Evolutionary conservation across 495 filamentous ascomycete species (phyloP).

Genomic region (Annulohypoxylon nitens): DNA sequence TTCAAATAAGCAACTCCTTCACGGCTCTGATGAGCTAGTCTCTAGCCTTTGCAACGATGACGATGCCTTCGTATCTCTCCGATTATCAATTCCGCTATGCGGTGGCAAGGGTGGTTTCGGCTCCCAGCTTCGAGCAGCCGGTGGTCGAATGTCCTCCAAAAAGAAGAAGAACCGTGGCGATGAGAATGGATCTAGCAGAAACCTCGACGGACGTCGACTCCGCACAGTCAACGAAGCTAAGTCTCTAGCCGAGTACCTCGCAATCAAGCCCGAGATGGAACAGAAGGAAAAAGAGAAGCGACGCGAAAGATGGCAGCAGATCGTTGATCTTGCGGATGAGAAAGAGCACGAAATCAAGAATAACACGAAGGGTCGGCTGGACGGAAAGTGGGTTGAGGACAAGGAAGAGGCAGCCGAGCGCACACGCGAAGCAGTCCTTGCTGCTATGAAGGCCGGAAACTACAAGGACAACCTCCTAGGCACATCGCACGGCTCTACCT

Average conservation of each 20-base stretch:
- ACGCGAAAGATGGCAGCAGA: constrained; percentile 81
- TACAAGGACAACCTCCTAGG: constrained; percentile 65
- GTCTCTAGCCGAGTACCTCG: constrained; percentile 91
- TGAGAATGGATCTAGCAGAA: constrained; percentile 87
- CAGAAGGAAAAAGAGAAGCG: constrained; percentile 88
- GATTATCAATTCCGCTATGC: constrained; percentile 77
- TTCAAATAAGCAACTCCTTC: constrained; percentile 76
- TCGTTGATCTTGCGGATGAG: constrained; percentile 84
- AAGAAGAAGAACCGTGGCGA: constrained; percentile 89
- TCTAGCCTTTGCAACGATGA: constrained; percentile 64
- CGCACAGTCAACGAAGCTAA: constrained; percentile 96
- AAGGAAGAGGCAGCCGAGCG: constrained; percentile 87
- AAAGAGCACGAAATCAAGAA: constrained; percentile 82
- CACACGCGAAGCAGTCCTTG: constrained; percentile 84
- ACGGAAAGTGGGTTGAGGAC: constrained; percentile 93
- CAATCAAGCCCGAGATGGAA: constrained; percentile 97
- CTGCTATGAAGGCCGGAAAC: constrained; percentile 77
- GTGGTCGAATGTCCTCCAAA: constrained; percentile 95
- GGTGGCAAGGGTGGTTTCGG: constrained; percentile 98
- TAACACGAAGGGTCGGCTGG: constrained; percentile 76
- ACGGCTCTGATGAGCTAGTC: constrained; percentile 60
- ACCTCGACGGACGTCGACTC: constrained; percentile 90
- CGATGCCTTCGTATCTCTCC: constrained; percentile 81
- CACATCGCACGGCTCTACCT: constrained; percentile 59
- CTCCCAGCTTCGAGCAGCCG: constrained; percentile 94